Evolutionary conservation across 129 eudicot species (phyloP).

Genomic region (Kitagawia praeruptora): DNA sequence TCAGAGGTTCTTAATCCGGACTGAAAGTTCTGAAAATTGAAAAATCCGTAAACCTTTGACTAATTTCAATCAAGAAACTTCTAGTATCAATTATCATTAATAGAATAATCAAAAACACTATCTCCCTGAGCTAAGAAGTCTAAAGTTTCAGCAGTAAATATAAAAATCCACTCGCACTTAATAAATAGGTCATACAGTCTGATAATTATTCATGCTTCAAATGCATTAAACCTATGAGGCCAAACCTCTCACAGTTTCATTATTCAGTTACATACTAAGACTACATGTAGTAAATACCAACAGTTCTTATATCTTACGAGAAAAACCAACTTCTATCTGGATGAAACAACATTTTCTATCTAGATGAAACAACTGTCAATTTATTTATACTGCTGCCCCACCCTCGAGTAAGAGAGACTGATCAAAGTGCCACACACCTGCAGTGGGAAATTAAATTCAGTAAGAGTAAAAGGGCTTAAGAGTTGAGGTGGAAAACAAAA

Average conservation of each 20-base stretch:
- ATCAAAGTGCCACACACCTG: slow-evolving; percentile 99
- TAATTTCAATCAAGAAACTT: neutral
- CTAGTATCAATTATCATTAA: neutral
- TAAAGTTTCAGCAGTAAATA: no score
- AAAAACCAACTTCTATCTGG: neutral
- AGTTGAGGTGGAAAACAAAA: neutral
- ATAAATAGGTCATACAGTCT: no score
- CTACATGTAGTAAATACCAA: neutral
- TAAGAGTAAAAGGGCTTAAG: neutral
- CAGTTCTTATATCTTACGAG: neutral
- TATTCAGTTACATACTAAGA: neutral
- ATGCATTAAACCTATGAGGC: neutral
- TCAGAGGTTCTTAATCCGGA: no score
- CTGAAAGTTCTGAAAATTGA: no score
- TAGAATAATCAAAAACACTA: no score
- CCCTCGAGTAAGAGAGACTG: slow-evolving; percentile 61
- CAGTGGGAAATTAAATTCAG: slow-evolving; percentile 6
- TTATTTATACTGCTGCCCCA: slow-evolving; percentile 7
- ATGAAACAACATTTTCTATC: neutral
- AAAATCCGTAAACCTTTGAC: no score
- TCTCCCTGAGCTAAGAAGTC: no score
- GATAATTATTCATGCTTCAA: no score
- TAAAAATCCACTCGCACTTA: no score
- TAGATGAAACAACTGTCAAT: neutral
- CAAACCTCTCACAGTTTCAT: neutral